Base-by-base conservation (phyloP, 495 filamentous ascomycete species). In the Aspergillus leporis region DNA sequence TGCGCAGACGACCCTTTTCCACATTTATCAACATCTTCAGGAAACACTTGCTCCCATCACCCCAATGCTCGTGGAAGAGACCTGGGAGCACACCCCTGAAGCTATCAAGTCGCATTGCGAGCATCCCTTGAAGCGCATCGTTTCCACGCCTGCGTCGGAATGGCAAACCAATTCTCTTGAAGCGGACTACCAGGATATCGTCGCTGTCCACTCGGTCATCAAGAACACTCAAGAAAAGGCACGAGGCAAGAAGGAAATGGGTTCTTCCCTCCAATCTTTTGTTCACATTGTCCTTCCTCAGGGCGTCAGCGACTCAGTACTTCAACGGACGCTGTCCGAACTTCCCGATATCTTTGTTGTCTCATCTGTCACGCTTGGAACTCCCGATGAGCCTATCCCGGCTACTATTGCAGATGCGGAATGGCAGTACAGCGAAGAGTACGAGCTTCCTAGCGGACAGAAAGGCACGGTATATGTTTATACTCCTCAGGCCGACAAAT, bases 11-110 rank as follows among this genome's bases (percentile, higher is more conserved):
- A 89, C 92, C 9, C 67, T 96, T 19, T 83, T 83, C 64, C 74
- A 88, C 50, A 82, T 98, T 48, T 85, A 89, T 48, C 67, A 76
- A 4, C 82, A 89, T 53, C 79, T 97, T 47, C 75, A 94, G 61
- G 81, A 86, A 51, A 88, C 93, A 70, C 78, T 98, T 25, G 83
- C 82, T 6, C 93, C 94, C 3, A 81, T 97, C 58, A 89, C 88
- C 18, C 94, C 94, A 0, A 70, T 93, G 31, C 81, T 99, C 4
- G 86, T 96, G 10, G 89, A 94, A 66, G 95, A 98, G 73, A 85
- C 90, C 1, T 96, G 90, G 91, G 85, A 87, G 13, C 83, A 92
- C 70, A 81, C 84, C 1, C 88, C 93, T 0, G 74, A 78, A 40
- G 78, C 74, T 59, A 72, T 96, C 68, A 85, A 85, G 61, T 66